These are phyloP conservation scores for Cystobasidium sp. DNA, from an alignment of 1,284 basidiomycete genomes.

Conservation along the genomic window DNA sequence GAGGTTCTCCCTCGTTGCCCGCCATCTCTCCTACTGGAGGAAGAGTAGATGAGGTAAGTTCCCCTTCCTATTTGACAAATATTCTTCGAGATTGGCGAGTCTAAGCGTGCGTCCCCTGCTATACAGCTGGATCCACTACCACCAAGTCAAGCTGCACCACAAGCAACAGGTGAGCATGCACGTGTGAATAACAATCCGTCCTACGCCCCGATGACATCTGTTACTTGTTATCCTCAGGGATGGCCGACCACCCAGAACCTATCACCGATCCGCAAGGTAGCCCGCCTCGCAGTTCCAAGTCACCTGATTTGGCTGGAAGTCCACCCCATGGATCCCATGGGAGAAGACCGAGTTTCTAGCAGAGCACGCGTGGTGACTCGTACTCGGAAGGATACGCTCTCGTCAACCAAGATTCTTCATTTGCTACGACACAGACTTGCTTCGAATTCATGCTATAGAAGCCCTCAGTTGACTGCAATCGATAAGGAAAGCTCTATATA, in stretches of 20 bases:
- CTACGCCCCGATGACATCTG: background rate
- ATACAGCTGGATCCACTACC: constrained; percentile 39
- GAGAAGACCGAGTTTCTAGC: background rate
- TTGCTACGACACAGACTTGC: too few species aligned
- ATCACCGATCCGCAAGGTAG: constrained; percentile 42
- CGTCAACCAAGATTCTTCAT: too few species aligned
- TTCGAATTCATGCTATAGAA: too few species aligned
- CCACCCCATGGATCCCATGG: constrained; percentile 13
- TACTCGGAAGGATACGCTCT: too few species aligned
- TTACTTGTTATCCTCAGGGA: constrained; percentile 10
- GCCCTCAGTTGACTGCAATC: too few species aligned
- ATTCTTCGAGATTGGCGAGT: background rate
- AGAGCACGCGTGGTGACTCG: too few species aligned
- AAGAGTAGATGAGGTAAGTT: constrained; percentile 40
- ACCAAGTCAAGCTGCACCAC: constrained; percentile 28
- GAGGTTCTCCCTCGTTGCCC: constrained; percentile 35
- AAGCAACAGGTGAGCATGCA: constrained; percentile 30
- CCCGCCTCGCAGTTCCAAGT: constrained; percentile 29
- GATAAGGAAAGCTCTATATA: too few species aligned
- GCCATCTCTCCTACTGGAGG: constrained; percentile 38
- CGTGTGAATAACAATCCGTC: background rate
- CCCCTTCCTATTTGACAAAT: background rate
- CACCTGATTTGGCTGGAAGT: constrained; percentile 34
- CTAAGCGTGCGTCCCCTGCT: background rate
- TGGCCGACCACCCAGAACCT: constrained; percentile 37